These are phyloP conservation scores for Kingdonia uniflora DNA, from an alignment of 164 flowering plant genomes.

Conservation along the genomic window DNA sequence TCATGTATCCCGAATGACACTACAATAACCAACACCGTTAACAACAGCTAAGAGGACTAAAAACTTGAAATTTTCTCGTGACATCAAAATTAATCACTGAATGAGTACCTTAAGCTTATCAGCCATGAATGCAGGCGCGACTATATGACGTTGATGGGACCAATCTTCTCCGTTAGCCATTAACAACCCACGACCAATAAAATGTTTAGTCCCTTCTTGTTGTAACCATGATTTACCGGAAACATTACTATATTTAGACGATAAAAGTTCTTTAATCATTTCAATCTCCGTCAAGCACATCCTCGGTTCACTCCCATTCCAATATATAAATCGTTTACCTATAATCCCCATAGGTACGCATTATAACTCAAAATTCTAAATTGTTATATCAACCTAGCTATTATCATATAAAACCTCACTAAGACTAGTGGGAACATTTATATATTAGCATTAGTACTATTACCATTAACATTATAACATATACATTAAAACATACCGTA, in stretches of 20 bases:
- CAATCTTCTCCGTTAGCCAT: slow-evolving; percentile 93
- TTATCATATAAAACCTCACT: neutral
- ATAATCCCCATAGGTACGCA: neutral
- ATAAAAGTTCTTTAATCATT: slow-evolving; percentile 60
- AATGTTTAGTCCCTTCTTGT: slow-evolving; percentile 64
- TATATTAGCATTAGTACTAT: neutral
- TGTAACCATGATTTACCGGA: slow-evolving; percentile 88
- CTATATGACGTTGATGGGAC: slow-evolving; percentile 82
- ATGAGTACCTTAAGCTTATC: slow-evolving; percentile 66
- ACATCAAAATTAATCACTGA: neutral
- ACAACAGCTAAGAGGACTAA: neutral
- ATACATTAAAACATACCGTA: slow-evolving; percentile 39
- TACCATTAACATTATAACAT: too few species aligned
- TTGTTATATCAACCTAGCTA: neutral
- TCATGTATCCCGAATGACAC: slow-evolving; percentile 65
- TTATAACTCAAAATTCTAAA: neutral
- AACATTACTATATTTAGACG: slow-evolving; percentile 42
- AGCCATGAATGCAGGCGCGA: slow-evolving; percentile 77
- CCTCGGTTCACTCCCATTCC: slow-evolving; percentile 88
- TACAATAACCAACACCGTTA: slow-evolving; percentile 7
- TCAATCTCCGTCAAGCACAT: slow-evolving; percentile 72
- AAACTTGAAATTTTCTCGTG: neutral
- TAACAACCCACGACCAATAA: slow-evolving; percentile 69
- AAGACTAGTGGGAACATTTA: neutral
- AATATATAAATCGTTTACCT: slow-evolving; percentile 81